Conservation (phyloP, 202 grass and related monocot genomes). For the Carex arenaria region DNA sequence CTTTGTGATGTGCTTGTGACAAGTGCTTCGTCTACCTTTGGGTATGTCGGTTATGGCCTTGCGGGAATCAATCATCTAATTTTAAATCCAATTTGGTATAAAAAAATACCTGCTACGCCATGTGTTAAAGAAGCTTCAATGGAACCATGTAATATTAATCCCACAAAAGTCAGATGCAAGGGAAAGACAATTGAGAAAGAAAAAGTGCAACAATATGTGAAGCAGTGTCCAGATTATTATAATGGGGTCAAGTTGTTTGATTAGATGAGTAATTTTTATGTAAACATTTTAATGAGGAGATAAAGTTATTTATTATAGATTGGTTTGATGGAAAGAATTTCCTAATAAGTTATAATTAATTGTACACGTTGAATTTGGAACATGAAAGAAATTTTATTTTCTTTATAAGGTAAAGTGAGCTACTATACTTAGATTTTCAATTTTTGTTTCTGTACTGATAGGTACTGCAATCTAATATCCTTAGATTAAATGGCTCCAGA, state of each 20-base stretch:
- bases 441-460: no score
- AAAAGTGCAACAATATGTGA: background rate
- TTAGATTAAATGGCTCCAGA: no score
- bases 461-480: no score
- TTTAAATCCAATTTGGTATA: background rate
- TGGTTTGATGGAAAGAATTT: no score
- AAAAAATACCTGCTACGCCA: background rate
- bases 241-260: slow-evolving; percentile 20
- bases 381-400: no score
- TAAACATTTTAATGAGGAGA: no score
- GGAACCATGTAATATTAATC: slow-evolving; percentile 9
- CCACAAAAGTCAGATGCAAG: background rate
- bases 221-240: background rate
- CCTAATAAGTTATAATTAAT: no score
- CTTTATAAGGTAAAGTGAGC: no score
- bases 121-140: background rate
- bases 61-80: background rate
- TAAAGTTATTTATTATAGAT: no score
- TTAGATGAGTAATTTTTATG: background rate
- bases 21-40: slow-evolving; percentile 24
- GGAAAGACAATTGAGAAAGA: background rate
- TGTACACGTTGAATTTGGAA: no score
- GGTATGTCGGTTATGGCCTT: slow-evolving; percentile 24
- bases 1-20: slow-evolving; percentile 22
- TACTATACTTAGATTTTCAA: no score